Base-by-base conservation (phyloP, 192 early-diverging fungal genomes). In the Linnemannia elongata region DNA sequence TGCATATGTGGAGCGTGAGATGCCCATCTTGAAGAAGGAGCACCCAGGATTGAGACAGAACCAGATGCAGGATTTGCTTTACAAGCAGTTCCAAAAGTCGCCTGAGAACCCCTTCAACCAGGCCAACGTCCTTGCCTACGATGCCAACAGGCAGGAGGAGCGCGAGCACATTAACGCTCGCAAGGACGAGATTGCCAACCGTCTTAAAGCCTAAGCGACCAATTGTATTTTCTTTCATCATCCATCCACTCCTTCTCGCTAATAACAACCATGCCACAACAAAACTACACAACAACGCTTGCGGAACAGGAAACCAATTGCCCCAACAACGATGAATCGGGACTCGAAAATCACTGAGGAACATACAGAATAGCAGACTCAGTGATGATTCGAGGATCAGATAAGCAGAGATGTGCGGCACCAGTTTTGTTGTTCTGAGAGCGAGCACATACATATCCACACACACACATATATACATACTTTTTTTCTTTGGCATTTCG, bases 41-140 rank as follows among this genome's bases (percentile, higher is more conserved):
- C 91, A 97, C 84, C 96, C 96, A 1, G 91, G 91, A 33, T 88
- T 98, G 81, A 93, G 97, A 47, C 88, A 94, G 82, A 93, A 88
- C 69, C 97, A 98, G 85, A 87, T 95, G 77, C 91, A 95, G 80
- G 94, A 97, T 72, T 89, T 97, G 70, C 75, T 95, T 54, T 97
- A 93, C 91, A 97, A 97, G 89, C 91, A 93, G 73, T 96, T 92
- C 82, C 90, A 89, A 77, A 96, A 95, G 90, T 92, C 94, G 10
- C 94, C 94, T 2, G 95, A 96, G 52, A 95, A 95, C 79, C 94
- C 95, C 36, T 91, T 94, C 88, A 97, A 97, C 90, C 94, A 96
- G 88, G 89, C 90, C 18, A 91, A 93, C 38, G 83, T 95, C 55
- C 52, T 92, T 36, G 90, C 92, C 12, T 96, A 96, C 82, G 95